Evolutionary conservation across 441 rosid species (phyloP).

Genomic region (Erodium trifolium): DNA sequence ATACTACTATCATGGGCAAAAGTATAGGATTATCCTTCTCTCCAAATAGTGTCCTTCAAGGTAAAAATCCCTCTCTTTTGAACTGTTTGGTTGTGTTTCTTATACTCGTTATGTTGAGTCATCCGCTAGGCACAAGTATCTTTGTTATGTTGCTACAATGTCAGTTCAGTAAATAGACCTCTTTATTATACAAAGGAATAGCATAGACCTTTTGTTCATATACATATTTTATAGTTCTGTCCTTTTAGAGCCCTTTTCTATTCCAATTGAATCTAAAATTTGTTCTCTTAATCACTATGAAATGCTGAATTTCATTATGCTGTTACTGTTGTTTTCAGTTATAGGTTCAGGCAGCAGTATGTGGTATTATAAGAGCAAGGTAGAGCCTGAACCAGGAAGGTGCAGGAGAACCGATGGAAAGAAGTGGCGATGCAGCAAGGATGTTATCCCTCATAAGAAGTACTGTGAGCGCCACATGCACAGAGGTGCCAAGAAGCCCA

Average conservation of each 20-base stretch:
- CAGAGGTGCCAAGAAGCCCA: conserved; percentile 54
- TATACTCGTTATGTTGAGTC: background rate
- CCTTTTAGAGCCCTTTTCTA: too few species aligned
- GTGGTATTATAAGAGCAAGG: conserved; percentile 21
- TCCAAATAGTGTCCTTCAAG: conserved; percentile 66
- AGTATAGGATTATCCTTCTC: conserved; percentile 34
- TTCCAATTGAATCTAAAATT: too few species aligned
- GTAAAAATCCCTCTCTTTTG: conserved; percentile 21
- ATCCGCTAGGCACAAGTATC: too few species aligned
- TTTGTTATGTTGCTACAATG: too few species aligned
- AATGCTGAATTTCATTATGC: too few species aligned
- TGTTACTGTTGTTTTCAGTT: conserved; percentile 10
- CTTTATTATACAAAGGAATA: too few species aligned
- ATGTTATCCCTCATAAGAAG: conserved; percentile 41
- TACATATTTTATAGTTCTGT: too few species aligned
- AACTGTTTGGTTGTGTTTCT: background rate
- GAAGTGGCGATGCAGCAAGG: conserved; percentile 63
- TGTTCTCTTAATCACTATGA: too few species aligned
- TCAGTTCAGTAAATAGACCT: too few species aligned
- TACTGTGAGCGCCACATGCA: conserved; percentile 60
- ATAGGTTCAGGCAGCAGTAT: conserved; percentile 26
- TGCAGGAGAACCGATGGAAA: conserved; percentile 78
- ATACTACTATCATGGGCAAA: conserved; percentile 11
- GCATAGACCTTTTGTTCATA: too few species aligned
- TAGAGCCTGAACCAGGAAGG: conserved; percentile 43